Percentiles rank a stretch among this genome's conserved stretches.
Evolutionary conservation across 768 basidiomycete genomes (phyloP).

Genomic region (Pisolithus sp.): DNA sequence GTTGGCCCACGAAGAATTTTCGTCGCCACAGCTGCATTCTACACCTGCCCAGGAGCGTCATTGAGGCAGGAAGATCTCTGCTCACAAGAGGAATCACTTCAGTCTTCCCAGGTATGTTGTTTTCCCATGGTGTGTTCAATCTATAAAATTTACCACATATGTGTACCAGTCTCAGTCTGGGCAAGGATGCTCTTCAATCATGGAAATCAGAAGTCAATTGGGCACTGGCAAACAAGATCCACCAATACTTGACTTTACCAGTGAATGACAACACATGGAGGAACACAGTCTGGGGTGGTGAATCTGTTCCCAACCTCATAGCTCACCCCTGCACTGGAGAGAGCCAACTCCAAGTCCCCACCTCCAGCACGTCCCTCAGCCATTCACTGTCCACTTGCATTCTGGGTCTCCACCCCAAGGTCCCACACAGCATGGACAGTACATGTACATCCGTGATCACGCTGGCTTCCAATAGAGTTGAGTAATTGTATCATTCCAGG

Average conservation of each 20-base stretch:
- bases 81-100: slow-evolving; percentile 56
- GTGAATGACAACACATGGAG: no score
- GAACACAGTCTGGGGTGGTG: slow-evolving; percentile 44
- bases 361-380: slow-evolving; percentile 14
- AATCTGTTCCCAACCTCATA: slow-evolving; percentile 29
- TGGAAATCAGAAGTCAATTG: no score
- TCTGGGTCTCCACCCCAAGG: slow-evolving; percentile 43
- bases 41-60: slow-evolving; percentile 45
- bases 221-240: no score
- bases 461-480: slow-evolving; percentile 29
- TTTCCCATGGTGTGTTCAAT: neutral
- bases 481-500: no score
- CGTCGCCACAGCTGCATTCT: slow-evolving; percentile 53
- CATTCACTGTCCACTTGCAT: slow-evolving; percentile 40
- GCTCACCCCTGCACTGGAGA: slow-evolving; percentile 33
- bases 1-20: slow-evolving; percentile 36
- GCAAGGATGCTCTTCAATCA: no score
- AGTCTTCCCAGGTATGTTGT: slow-evolving; percentile 58
- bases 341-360: slow-evolving; percentile 13
- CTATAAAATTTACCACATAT: slow-evolving; percentile 3
- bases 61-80: slow-evolving; percentile 38
- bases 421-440: slow-evolving; percentile 42
- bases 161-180: slow-evolving; percentile 48
- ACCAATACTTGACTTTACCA: no score
- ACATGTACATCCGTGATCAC: slow-evolving; percentile 47